A percentile compares a stretch with the other conserved stretches of the same genome.
phyloP scores from a whole-genome alignment of 116 monocot species.

The Trichopus zeylanicus region DNA sequence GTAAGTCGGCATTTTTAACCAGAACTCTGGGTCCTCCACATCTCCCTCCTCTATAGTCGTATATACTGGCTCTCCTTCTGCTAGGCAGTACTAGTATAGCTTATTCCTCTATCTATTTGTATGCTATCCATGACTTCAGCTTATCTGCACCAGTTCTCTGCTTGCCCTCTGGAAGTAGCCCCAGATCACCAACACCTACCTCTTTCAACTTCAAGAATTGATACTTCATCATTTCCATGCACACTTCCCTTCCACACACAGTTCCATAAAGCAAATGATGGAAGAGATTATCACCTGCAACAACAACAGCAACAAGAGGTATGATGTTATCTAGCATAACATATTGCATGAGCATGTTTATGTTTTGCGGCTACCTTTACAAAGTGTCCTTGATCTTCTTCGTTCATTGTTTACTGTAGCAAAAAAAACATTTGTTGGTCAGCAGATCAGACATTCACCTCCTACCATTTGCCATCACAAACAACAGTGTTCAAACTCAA shows the following conservation, averaged over 20 bases:
- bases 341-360: not conserved
- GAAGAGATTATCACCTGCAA: not conserved
- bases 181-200: not conserved
- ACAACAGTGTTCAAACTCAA: not conserved
- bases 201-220: not conserved
- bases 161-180: not conserved
- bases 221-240: not conserved
- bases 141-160: not conserved
- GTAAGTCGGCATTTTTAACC: not conserved
- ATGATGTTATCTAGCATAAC: not conserved
- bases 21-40: not conserved
- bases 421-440: not conserved
- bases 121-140: not conserved
- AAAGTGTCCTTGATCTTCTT: not conserved
- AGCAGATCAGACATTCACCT: not conserved
- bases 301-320: not conserved
- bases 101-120: not conserved
- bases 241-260: not conserved
- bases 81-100: not conserved
- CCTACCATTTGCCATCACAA: not conserved
- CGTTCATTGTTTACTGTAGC: not conserved
- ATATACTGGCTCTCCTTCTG: not conserved
- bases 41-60: not conserved
- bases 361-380: not conserved
- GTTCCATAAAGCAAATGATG: not conserved